Evolutionary conservation across 495 filamentous ascomycete species (phyloP), one percentile per base, ranked within the genome.

Genomic region (Penicillium riverlandense): DNA sequence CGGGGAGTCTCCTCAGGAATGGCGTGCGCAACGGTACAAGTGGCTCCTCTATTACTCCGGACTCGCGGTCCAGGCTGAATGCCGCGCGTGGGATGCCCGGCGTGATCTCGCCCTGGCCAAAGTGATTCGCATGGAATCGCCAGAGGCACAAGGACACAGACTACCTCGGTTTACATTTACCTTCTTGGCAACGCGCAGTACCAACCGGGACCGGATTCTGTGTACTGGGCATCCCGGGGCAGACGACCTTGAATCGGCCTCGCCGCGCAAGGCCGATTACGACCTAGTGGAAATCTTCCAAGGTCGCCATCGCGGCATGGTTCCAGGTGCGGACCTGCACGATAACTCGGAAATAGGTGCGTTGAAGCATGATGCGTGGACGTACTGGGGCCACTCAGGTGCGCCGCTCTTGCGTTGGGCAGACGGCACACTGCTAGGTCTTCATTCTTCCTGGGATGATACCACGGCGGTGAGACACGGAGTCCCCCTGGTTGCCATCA

Each of bases 361-460:
- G 8, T 48, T 75, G 44, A 68, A 61, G 63, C 72, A 74, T 48
- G 59, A 72, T 50, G 71, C 69, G 37, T 76, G 70, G 73, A 75
- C 73, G n/a, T 76, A 74, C 50, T 77, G 71, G 73, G 73, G 70
- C 11, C 71, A 75, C 48, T 71, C 62, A 8, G 71, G 71, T 1
- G 68, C 70, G 8, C 70, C 68, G 27, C 44, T 75, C 14, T 28
- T 72, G 7, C 52, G 63, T 3, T 33, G 36, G 29, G 46, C 45
- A 37, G 51, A 52, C 1, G 62, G 67, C 9, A 48, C 34, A 12
- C 48, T 75, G 40, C 49, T 72, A 12, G 71, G 68, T 6, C 33
- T 74, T 38, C 70, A 75, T 59, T 71, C 67, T 14, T 65, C 56
- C 8, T 75, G 71, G 70, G 63, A 74, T 41, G 71, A 71, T 2